Base-by-base conservation (phyloP, 169 alveolate species). In the Cryptosporidium ubiquitum region DNA sequence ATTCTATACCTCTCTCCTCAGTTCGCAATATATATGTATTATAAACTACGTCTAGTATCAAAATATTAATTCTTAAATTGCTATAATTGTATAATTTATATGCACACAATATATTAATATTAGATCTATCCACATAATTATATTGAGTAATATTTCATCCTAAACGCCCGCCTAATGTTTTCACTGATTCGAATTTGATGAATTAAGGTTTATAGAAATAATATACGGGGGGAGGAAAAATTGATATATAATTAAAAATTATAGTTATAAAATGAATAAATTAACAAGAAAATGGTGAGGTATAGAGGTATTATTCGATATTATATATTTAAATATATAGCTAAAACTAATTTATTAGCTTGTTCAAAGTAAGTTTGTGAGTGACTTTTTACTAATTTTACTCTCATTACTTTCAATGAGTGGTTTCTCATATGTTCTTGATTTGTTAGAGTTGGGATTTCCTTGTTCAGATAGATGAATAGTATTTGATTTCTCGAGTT, bases 341-440 rank as follows among this genome's bases (percentile, higher is more conserved):
- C 16, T 47, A 47, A 47, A 47, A 47, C 55, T 0, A 47, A 14
- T 14, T 5, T 14, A 47, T 47, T 47, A 1, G 55, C 3, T 14
- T 14, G 2, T 6, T 42, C 58, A 79, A 16, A 79, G 58, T 23
- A 79, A 52, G 23, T 40, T 40, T 6, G 16, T 16, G 20, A 79
- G 74, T 5, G 89, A 79, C 20, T 61, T 64, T 47, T 64, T 33
- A 12, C 89, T 79, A 6, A 79, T 79, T 79, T 61, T 73, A 69
- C 85, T 79, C 40, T 79, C 89, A 79, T 79, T 79, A 29, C 55
- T 60, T 47, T 79, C 68, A 26, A 64, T 61, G 33, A 23, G 55
- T n/a, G 47, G 44, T 23, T 40, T 61, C 61, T 44, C 51, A 31
- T 29, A 26, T 37, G 49, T 9, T 58, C 2, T 40, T 60, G 51